Evolutionary conservation across 306 rosid species (phyloP).

Genomic region (Begonia loranthoides): DNA sequence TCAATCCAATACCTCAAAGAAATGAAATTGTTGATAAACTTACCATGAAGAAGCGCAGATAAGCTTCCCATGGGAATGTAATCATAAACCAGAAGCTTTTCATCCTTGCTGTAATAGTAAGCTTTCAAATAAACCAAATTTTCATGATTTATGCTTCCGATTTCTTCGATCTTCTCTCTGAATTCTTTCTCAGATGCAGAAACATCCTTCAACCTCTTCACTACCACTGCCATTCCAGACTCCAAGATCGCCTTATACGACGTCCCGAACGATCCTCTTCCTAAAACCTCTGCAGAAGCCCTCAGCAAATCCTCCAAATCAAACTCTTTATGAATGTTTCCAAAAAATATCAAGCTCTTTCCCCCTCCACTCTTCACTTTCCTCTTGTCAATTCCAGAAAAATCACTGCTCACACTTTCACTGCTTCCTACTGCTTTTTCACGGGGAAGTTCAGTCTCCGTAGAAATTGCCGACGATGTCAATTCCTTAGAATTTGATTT

Average conservation of each 20-base stretch:
- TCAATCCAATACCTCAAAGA: not conserved
- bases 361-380: conserved; percentile 13
- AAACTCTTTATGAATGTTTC: conserved; percentile 34
- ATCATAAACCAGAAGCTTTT: conserved; percentile 72
- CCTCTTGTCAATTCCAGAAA: conserved; percentile 12
- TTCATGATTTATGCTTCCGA: conserved; percentile 50
- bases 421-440: not conserved
- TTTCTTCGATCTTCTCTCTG: conserved; percentile 45
- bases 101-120: conserved; percentile 60
- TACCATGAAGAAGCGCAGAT: conserved; percentile 87
- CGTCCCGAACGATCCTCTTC: conserved; percentile 46
- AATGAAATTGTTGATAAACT: conserved; percentile 4
- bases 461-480: not conserved
- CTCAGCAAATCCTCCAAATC: conserved; percentile 77
- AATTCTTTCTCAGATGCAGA: conserved; percentile 49
- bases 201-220: conserved; percentile 49
- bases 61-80: conserved; percentile 91
- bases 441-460: not conserved
- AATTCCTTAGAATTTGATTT: conserved; percentile 10
- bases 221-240: conserved; percentile 35
- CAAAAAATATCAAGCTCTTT: conserved; percentile 53
- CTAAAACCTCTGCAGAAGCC: conserved; percentile 58
- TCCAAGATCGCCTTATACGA: conserved; percentile 64
- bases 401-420: conserved; percentile 12
- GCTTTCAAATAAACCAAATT: conserved; percentile 52